phyloP scores from a whole-genome alignment of 441 rosid genomes.

The Corymbia calophylla region DNA sequence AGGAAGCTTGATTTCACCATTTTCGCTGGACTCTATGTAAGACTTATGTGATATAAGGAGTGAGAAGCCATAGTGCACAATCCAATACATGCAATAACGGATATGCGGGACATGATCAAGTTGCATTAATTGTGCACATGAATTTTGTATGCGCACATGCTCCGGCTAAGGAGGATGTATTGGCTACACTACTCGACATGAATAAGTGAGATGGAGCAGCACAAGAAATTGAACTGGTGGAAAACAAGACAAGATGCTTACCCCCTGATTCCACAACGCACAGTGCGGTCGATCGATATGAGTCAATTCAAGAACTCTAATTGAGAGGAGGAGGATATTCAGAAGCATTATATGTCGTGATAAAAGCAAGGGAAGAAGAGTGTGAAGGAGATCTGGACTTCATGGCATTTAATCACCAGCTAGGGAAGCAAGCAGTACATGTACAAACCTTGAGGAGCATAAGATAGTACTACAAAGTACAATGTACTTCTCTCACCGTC shows the following conservation, averaged over 20 bases:
- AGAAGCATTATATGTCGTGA: neutral
- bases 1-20: neutral
- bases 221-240: neutral
- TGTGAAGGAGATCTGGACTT: neutral
- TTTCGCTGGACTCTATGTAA: neutral
- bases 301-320: neutral
- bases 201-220: neutral
- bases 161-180: neutral
- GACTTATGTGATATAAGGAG: neutral
- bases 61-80: neutral
- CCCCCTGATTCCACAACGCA: neutral
- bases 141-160: neutral
- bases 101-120: too few relatives aligned
- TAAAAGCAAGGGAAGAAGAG: neutral
- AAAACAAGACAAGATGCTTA: neutral
- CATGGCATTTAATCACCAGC: neutral
- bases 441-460: neutral
- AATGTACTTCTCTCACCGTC: neutral
- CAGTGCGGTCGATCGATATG: neutral
- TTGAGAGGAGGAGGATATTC: neutral
- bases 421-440: neutral
- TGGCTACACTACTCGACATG: neutral
- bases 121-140: neutral
- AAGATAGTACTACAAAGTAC: neutral
- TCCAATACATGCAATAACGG: neutral